Conservation (phyloP, 75 land plant genomes). For the Cryptomeria japonica region DNA sequence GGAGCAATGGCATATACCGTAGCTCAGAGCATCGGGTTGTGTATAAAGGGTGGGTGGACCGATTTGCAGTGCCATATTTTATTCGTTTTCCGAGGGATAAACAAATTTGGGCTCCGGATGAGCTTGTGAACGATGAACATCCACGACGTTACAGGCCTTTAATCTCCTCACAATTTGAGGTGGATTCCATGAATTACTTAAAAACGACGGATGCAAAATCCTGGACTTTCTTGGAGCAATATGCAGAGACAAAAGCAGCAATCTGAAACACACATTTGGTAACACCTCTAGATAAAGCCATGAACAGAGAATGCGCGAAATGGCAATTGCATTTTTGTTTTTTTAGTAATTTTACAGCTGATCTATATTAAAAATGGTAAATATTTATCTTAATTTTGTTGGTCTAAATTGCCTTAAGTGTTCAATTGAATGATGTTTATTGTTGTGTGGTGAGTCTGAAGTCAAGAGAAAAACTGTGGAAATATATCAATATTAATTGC, state of each 20-base stretch:
- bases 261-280: no score
- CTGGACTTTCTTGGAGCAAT: neutral
- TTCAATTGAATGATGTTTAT: no score
- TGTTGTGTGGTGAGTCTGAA: no score
- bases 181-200: neutral
- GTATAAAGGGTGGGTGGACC: neutral
- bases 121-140: neutral
- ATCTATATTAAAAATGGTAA: no score
- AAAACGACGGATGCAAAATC: neutral
- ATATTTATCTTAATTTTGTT: no score
- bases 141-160: neutral
- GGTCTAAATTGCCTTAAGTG: no score
- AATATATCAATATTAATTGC: no score
- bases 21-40: slow-evolving; percentile 9
- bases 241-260: neutral
- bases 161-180: neutral
- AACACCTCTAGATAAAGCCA: no score
- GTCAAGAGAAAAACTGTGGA: no score
- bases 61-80: neutral
- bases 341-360: no score
- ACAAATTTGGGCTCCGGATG: neutral
- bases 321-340: no score
- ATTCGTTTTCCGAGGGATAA: neutral
- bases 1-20: slow-evolving; percentile 11
- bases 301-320: no score